phyloP scores from a whole-genome alignment of 305 asterid genomes.

The Fraxinus albicans region DNA sequence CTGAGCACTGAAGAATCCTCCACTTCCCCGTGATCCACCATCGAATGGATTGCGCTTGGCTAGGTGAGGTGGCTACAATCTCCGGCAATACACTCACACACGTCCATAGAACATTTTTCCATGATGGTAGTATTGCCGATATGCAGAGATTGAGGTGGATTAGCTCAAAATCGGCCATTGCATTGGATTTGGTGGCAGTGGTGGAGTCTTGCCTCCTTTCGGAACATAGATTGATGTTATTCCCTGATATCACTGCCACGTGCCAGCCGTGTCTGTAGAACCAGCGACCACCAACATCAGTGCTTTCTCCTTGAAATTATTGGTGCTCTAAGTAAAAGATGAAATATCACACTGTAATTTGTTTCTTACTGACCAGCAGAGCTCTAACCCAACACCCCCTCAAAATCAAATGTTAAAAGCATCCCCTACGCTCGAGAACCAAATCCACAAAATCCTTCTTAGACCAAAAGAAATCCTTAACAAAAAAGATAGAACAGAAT shows the following conservation, averaged over 20 bases:
- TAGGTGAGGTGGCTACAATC: not conserved
- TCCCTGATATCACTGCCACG: not conserved
- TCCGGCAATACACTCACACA: not conserved
- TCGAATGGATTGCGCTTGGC: not conserved
- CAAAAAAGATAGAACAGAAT: not conserved
- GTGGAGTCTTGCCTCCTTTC: not conserved
- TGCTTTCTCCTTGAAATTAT: not conserved
- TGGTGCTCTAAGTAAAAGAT: not conserved
- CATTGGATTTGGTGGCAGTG: not conserved
- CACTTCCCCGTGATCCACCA: not conserved
- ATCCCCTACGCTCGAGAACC: not conserved
- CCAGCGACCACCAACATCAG: not conserved
- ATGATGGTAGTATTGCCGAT: not conserved
- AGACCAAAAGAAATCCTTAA: not conserved
- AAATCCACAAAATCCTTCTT: not conserved
- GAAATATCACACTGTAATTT: not conserved
- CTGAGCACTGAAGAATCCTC: not conserved
- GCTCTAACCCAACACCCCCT: not conserved
- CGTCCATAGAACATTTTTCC: not conserved
- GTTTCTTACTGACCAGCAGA: not conserved
- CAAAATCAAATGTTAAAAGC: not conserved
- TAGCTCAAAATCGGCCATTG: not conserved
- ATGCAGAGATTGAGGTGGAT: not conserved
- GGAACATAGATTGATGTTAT: not conserved
- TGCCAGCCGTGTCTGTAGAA: not conserved